Evolutionary conservation across 2,329 filamentous ascomycete species (phyloP), one percentile per base, ranked within the genome.

Genomic region (Magnaporthiopsis incrustans): DNA sequence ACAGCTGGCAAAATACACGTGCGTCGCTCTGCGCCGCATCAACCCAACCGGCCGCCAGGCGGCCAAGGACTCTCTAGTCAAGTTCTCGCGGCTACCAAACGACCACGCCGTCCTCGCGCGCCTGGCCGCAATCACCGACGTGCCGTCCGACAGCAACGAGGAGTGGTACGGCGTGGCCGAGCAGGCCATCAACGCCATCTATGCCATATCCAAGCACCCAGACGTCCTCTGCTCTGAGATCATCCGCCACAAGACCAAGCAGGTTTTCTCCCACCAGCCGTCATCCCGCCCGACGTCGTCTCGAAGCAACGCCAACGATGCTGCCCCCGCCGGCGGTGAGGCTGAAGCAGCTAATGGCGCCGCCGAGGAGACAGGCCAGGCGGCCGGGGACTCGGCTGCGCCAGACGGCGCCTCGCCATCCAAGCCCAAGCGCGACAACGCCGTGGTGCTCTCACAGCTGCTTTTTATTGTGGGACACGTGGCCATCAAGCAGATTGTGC

Each of bases 401-500:
- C 58, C 58, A 11, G 44, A 25, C 44, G 44, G n/a, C 44, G 8
- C 44, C 8, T 8, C 44, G 2, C 14, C 44, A 3, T 22, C 63
- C 22, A 78, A 79, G 68, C 76, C 80, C 11, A 86, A 82, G 71
- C 85, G 88, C 35, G 91, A 89, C 69, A 85, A 88, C 5, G 87
- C 91, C 1, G 83, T 92, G 60, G 88, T 86, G 0, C 81, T 99
- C 2, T 97, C 95, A 0, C 95, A 98, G 71, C 83, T 99, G 2
- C 82, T 99, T 0, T 98, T 98, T 73, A 89, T 97, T 50, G 94
- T 98, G 35, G 95, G 95, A 0, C 95, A 99, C 72, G 90, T 98
- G 60, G 95, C 95, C 18, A 95, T 99, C 73, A 99, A 99, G 78
- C 96, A 99, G 73, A 99, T 99, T 70, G 96, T 99, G 0, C 95